These are phyloP conservation scores for Oryza officinalis DNA, from an alignment of 176 grass and related monocot genomes.

Conservation along the genomic window DNA sequence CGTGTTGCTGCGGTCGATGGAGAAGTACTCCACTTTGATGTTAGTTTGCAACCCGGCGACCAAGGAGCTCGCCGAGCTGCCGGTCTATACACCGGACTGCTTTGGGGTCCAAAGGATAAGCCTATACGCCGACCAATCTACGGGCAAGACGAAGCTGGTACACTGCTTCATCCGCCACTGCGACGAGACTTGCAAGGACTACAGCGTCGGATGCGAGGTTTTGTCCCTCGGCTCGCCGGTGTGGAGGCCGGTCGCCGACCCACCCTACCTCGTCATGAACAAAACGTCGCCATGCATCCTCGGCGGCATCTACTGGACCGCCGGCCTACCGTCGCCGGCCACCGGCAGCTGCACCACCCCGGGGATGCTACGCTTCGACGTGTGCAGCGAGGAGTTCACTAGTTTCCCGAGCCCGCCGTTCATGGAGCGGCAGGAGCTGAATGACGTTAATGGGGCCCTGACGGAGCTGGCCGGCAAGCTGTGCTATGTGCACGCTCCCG, in stretches of 20 bases:
- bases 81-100: no score
- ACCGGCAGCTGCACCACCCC: not conserved
- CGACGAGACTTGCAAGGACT: no score
- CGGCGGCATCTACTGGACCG: not conserved
- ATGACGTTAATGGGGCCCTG: not conserved
- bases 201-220: no score
- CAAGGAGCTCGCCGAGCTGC: not conserved
- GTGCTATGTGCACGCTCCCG: not conserved
- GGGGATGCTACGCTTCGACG: not conserved
- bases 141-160: no score
- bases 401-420: not conserved
- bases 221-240: no score
- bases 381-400: not conserved
- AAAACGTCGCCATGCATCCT: not conserved
- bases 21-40: not conserved
- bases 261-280: no score
- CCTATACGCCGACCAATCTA: no score
- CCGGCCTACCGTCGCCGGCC: no score
- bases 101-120: no score
- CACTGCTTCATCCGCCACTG: no score
- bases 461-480: not conserved
- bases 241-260: no score
- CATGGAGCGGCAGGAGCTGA: not conserved
- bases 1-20: not conserved
- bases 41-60: conserved; percentile 27